These are phyloP conservation scores for Nannochloris sp. DNA, from an alignment of 139 green algal genomes.

Conservation along the genomic window DNA sequence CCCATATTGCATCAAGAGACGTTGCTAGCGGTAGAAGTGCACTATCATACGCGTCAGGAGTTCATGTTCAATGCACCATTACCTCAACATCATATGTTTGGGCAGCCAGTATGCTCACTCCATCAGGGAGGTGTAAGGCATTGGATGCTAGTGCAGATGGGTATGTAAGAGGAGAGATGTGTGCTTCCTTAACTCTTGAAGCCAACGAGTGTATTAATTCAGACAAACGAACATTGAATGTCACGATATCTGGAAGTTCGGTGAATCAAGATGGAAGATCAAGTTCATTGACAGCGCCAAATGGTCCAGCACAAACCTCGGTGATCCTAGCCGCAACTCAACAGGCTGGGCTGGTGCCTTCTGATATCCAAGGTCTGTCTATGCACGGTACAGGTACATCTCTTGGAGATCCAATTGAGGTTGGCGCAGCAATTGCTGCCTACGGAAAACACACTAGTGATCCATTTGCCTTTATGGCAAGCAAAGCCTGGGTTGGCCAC, in stretches of 20 bases:
- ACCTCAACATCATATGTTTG: slow-evolving; percentile 33
- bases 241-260: slow-evolving; percentile 14
- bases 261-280: slow-evolving; percentile 68
- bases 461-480: slow-evolving; percentile 35
- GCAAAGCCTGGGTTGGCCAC: slow-evolving; percentile 78
- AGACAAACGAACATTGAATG: not conserved
- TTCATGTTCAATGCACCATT: slow-evolving; percentile 35
- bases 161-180: slow-evolving; percentile 59
- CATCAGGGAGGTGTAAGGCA: slow-evolving; percentile 48
- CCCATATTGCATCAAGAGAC: slow-evolving; percentile 34
- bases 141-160: slow-evolving; percentile 71
- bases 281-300: slow-evolving; percentile 76
- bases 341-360: slow-evolving; percentile 2
- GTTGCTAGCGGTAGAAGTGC: slow-evolving; percentile 4
- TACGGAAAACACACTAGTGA: not conserved
- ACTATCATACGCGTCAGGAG: slow-evolving; percentile 25
- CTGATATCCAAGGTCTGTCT: slow-evolving; percentile 13
- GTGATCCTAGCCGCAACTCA: slow-evolving; percentile 51
- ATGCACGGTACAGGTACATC: slow-evolving; percentile 68
- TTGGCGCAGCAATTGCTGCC: slow-evolving; percentile 36
- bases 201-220: not conserved
- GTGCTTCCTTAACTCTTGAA: slow-evolving; percentile 10
- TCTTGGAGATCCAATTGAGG: slow-evolving; percentile 67
- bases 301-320: slow-evolving; percentile 72
- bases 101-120: slow-evolving; percentile 59